These are phyloP conservation scores for Artemisia argyi DNA, from an alignment of 129 eudicot genomes.

Conservation along the genomic window DNA sequence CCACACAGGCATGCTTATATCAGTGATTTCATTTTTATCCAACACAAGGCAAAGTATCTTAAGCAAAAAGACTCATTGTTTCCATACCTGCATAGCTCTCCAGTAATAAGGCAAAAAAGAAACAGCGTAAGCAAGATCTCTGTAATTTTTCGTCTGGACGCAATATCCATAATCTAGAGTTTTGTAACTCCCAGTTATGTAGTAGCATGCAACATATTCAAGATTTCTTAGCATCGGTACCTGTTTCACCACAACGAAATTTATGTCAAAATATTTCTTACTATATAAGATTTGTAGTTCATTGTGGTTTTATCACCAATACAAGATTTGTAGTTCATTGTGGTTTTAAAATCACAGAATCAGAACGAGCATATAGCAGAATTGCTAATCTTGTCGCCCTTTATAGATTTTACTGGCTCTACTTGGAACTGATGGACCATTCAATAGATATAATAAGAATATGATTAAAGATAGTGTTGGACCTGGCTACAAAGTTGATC, in stretches of 20 bases:
- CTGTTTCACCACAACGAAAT: constrained; percentile 35
- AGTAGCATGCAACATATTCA: constrained; percentile 85
- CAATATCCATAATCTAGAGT: constrained; percentile 89
- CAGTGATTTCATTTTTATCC: not conserved
- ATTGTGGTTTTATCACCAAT: no score
- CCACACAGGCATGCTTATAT: not conserved
- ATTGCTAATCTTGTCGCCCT: no score
- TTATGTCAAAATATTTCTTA: constrained; percentile 2
- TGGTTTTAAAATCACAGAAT: no score
- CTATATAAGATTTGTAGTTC: no score
- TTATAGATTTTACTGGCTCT: no score
- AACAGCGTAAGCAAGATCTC: constrained; percentile 92
- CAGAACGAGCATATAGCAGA: no score
- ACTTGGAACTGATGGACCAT: no score
- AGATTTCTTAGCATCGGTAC: constrained; percentile 92
- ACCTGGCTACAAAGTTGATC: constrained; percentile 99
- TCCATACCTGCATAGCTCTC: constrained; percentile 97
- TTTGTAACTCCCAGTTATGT: constrained; percentile 88
- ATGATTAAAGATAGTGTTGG: not conserved
- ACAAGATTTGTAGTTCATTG: no score
- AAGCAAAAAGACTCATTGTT: not conserved
- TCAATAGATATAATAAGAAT: not conserved
- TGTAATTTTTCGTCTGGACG: constrained; percentile 62
- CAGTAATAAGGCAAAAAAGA: constrained; percentile 96
- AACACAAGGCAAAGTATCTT: not conserved